phyloP scores from a whole-genome alignment of 2,329 filamentous ascomycete species.

The Dactylellina sp. region DNA sequence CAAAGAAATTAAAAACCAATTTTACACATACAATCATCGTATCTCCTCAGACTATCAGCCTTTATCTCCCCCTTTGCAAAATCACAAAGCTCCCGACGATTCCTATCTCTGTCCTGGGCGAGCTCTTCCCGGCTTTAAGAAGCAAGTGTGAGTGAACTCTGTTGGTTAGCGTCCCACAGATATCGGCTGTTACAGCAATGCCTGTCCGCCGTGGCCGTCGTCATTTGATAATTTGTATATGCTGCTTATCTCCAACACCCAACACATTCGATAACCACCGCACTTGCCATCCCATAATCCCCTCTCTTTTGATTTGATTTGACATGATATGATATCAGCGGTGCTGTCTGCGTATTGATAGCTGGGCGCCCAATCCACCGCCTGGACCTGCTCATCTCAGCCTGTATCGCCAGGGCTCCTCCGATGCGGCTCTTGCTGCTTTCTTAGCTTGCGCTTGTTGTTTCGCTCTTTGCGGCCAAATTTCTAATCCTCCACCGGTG shows the following conservation, averaged over 20 bases:
- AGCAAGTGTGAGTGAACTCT: conserved; percentile 30
- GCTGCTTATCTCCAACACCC: conserved; percentile 55
- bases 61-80: conserved; percentile 23
- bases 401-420: conserved; percentile 25
- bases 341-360: conserved; percentile 2
- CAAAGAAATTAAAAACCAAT: conserved; percentile 44
- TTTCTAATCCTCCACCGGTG: conserved; percentile 38
- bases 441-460: background rate
- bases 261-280: conserved; percentile 30
- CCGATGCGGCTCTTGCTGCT: conserved; percentile 41
- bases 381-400: conserved; percentile 22
- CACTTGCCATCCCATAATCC: too few species aligned
- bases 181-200: conserved; percentile 21
- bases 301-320: too few species aligned
- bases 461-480: conserved; percentile 36
- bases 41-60: conserved; percentile 22
- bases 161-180: conserved; percentile 10
- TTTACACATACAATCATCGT: conserved; percentile 43
- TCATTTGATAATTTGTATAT: background rate
- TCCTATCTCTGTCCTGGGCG: conserved; percentile 36
- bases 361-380: conserved; percentile 3
- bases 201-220: conserved; percentile 12
- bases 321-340: too few species aligned
- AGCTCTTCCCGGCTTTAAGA: conserved; percentile 35
- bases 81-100: conserved; percentile 37